Conservation (phyloP, 345 rosid genomes). For the Dimocarpus longan region DNA sequence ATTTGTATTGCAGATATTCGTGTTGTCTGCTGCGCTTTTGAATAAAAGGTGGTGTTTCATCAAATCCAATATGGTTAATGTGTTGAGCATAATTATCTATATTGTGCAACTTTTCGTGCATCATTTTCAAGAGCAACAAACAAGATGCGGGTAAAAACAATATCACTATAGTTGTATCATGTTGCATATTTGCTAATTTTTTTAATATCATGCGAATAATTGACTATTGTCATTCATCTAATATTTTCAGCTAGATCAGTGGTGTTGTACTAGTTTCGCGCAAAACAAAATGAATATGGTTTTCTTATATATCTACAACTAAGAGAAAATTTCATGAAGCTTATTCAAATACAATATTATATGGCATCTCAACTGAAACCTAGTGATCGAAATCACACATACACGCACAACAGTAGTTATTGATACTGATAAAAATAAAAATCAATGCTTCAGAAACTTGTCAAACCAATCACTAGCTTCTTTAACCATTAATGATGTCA, state of each 20-base stretch:
- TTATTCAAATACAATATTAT: neutral
- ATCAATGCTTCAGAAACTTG: constrained; percentile 47
- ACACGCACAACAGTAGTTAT: neutral
- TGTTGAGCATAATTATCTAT: neutral
- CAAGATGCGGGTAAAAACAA: neutral
- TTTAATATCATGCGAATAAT: too few species aligned
- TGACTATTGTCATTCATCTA: too few species aligned
- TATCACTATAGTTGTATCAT: neutral
- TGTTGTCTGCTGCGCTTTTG: neutral
- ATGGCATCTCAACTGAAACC: neutral
- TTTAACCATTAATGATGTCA: constrained; percentile 74
- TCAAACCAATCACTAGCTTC: constrained; percentile 83
- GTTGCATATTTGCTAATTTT: too few species aligned
- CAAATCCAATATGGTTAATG: neutral
- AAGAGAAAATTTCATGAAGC: neutral
- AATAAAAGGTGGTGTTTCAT: neutral
- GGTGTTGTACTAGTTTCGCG: too few species aligned
- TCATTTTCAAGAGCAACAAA: neutral
- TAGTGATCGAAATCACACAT: neutral
- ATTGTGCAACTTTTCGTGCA: neutral
- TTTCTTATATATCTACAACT: too few species aligned
- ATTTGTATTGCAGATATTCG: too few species aligned
- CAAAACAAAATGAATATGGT: too few species aligned
- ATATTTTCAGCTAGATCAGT: too few species aligned
- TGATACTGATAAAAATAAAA: neutral